A percentile compares a stretch with the other conserved stretches of the same genome.
Evolutionary conservation across 2,329 filamentous ascomycete species (phyloP).

Genomic region (Cladophialophora exuberans): DNA sequence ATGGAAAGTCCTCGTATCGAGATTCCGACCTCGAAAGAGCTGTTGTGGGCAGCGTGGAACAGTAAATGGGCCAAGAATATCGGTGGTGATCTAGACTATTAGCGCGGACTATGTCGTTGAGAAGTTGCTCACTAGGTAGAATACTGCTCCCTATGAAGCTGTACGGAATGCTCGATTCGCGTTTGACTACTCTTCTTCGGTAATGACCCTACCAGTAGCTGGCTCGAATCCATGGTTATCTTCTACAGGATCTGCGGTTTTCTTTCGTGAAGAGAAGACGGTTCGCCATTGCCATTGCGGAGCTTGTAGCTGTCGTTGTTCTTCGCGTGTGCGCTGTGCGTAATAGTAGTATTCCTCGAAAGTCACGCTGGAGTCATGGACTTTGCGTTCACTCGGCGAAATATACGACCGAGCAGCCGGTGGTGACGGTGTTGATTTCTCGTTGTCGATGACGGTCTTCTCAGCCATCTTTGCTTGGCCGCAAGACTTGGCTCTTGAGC

Average conservation of each 20-base stretch:
- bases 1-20: too few relatives aligned
- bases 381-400: background rate
- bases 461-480: background rate
- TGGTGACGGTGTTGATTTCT: background rate
- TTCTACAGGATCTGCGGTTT: background rate
- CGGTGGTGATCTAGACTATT: slow-evolving; percentile 6
- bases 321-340: slow-evolving; percentile 1
- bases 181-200: slow-evolving; percentile 4
- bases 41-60: too few relatives aligned
- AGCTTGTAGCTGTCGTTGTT: background rate
- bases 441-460: background rate
- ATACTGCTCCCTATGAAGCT: background rate
- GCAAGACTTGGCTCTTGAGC: background rate
- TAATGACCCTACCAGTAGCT: background rate
- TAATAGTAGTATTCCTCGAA: slow-evolving; percentile 8
- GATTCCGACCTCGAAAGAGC: too few relatives aligned
- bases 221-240: background rate
- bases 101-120: background rate
- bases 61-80: slow-evolving; percentile 3
- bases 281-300: background rate
- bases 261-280: slow-evolving; percentile 3
- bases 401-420: background rate
- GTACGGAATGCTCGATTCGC: slow-evolving; percentile 7
- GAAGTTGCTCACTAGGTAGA: background rate
- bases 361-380: slow-evolving; percentile 4